These are phyloP conservation scores for Plasmodium gallinaceum DNA, from an alignment of 169 alveolate species.

Conservation along the genomic window DNA sequence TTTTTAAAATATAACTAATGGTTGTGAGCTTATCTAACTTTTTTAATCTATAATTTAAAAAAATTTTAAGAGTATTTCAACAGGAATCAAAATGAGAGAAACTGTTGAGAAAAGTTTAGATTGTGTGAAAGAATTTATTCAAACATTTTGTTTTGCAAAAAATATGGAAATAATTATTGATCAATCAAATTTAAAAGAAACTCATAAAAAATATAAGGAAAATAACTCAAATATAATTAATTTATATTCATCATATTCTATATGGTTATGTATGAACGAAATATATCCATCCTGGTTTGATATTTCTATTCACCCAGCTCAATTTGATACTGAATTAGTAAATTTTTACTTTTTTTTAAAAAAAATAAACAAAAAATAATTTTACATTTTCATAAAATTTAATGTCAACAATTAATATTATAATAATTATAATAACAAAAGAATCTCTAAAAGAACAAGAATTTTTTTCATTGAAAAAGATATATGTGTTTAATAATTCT, in stretches of 20 bases:
- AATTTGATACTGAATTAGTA: conserved; percentile 63
- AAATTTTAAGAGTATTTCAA: not conserved
- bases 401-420: not conserved
- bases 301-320: conserved; percentile 76
- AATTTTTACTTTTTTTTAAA: conserved; percentile 9
- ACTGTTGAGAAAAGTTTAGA: conserved; percentile 35
- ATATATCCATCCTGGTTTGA: conserved; percentile 77
- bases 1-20: too few relatives aligned
- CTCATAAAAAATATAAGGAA: conserved; percentile 53
- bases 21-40: too few relatives aligned
- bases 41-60: too few relatives aligned
- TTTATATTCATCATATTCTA: conserved; percentile 56
- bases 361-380: not conserved
- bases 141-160: conserved; percentile 71
- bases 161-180: conserved; percentile 57
- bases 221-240: conserved; percentile 43
- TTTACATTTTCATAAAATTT: not conserved
- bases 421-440: not conserved
- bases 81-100: conserved; percentile 35
- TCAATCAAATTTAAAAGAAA: conserved; percentile 47
- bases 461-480: not conserved
- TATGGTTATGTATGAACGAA: conserved; percentile 77
- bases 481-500: conserved; percentile 1
- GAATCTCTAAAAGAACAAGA: too few relatives aligned
- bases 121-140: conserved; percentile 58